Evolutionary conservation across 371 early-diverging fungal genomes (phyloP).

Genomic region (Lichtheimia hyalospora): DNA sequence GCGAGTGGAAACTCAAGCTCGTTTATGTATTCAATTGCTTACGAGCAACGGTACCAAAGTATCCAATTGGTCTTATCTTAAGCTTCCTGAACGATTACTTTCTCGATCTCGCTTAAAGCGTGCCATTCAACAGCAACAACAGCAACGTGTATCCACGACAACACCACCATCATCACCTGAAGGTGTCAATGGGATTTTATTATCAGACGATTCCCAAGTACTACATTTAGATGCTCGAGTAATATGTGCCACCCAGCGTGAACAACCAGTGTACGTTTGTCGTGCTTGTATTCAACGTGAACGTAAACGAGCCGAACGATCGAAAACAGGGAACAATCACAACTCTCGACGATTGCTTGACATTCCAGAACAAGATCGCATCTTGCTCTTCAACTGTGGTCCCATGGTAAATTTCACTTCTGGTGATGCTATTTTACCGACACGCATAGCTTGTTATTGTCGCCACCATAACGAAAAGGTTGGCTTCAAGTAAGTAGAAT

Average conservation of each 20-base stretch:
- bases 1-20: constrained; percentile 86
- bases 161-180: constrained; percentile 9
- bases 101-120: constrained; percentile 57
- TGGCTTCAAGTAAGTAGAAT: constrained; percentile 67
- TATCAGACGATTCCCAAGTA: constrained; percentile 27
- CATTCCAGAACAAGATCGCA: constrained; percentile 45
- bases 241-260: constrained; percentile 80
- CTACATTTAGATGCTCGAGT: constrained; percentile 77
- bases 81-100: constrained; percentile 68
- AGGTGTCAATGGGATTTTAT: constrained; percentile 13
- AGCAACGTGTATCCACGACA: constrained; percentile 50
- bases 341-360: constrained; percentile 17
- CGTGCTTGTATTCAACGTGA: constrained; percentile 85
- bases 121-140: constrained; percentile 7
- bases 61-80: constrained; percentile 67
- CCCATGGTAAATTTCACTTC: constrained; percentile 80
- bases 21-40: constrained; percentile 71
- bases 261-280: constrained; percentile 75
- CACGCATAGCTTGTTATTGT: constrained; percentile 94
- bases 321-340: constrained; percentile 25
- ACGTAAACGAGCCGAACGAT: constrained; percentile 51
- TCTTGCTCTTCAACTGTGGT: constrained; percentile 81
- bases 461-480: constrained; percentile 89
- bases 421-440: constrained; percentile 83
- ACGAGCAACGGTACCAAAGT: constrained; percentile 64